Evolutionary conservation across 306 rosid genomes (phyloP).

Genomic region (Glycyrrhiza uralensis): DNA sequence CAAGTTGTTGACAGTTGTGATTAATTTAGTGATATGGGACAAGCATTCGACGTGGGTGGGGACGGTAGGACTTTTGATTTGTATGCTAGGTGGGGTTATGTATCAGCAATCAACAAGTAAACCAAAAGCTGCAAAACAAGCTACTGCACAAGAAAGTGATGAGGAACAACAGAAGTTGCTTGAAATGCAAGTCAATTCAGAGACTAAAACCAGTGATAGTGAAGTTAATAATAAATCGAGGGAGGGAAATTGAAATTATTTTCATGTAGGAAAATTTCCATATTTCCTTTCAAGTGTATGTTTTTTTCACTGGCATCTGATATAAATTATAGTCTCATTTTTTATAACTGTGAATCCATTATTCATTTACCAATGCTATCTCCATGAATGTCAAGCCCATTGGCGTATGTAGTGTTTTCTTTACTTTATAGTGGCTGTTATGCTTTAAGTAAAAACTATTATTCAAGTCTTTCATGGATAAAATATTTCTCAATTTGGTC

Average conservation of each 20-base stretch:
- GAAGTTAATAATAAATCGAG: constrained; percentile 31
- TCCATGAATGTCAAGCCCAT: background rate
- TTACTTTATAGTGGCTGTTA: background rate
- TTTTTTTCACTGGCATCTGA: constrained; percentile 18
- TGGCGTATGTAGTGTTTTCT: background rate
- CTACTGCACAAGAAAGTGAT: constrained; percentile 29
- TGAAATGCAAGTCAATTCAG: constrained; percentile 50
- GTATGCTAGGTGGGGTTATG: constrained; percentile 74
- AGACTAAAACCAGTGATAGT: constrained; percentile 21
- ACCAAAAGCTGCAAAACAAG: constrained; percentile 48
- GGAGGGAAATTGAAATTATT: constrained; percentile 33
- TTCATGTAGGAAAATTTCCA: background rate
- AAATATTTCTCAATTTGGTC: background rate
- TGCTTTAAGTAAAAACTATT: background rate
- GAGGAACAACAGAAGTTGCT: constrained; percentile 61
- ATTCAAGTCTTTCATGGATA: background rate
- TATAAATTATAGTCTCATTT: constrained; percentile 8
- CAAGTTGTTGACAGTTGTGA: constrained; percentile 73
- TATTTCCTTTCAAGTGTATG: constrained; percentile 24
- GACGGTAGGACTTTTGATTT: constrained; percentile 69
- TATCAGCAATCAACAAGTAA: constrained; percentile 78
- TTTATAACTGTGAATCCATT: background rate
- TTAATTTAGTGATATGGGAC: constrained; percentile 75
- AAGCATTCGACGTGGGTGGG: constrained; percentile 82
- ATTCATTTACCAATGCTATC: constrained; percentile 17